Evolutionary conservation across 1,139 yeast genomes (phyloP).

Genomic region (Petasospora fabianii): DNA sequence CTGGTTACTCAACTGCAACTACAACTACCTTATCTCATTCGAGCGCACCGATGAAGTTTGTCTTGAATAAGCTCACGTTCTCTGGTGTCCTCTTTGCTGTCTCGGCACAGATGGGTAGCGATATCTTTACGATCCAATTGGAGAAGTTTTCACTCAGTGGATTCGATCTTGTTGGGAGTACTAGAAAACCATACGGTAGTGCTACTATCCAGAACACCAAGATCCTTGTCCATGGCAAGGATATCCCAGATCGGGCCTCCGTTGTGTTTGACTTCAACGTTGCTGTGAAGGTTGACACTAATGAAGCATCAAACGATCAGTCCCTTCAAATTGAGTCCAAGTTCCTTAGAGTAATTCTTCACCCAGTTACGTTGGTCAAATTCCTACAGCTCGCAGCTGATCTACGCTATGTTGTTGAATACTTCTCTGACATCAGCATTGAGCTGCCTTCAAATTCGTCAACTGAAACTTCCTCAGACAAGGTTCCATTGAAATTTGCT

Average conservation of each 20-base stretch:
- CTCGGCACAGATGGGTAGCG: conserved; percentile 4
- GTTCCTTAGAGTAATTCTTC: conserved; percentile 53
- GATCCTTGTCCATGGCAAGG: conserved; percentile 28
- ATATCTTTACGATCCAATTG: conserved; percentile 10
- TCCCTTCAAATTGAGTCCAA: conserved; percentile 57
- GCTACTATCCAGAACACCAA: conserved; percentile 19
- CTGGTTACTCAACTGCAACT: background rate
- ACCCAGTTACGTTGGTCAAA: conserved; percentile 47
- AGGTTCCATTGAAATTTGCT: conserved; percentile 32
- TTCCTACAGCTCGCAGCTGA: conserved; percentile 32
- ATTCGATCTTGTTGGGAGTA: conserved; percentile 9
- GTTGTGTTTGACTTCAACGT: conserved; percentile 36
- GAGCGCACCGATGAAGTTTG: background rate
- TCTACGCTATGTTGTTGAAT: conserved; percentile 3
- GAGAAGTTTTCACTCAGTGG: conserved; percentile 9
- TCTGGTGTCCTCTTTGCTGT: conserved; percentile 10
- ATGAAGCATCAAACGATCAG: conserved; percentile 33
- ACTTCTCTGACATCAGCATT: conserved; percentile 2
- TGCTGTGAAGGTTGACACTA: conserved; percentile 34
- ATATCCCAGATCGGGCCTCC: conserved; percentile 33
- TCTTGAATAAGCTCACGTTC: conserved; percentile 8
- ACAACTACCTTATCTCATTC: background rate
- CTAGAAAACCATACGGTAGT: conserved; percentile 18
- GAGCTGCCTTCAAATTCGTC: background rate
- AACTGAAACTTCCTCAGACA: conserved; percentile 3